phyloP scores from a whole-genome alignment of 176 grass and related monocot species.

The Coix lacrymajobi region DNA sequence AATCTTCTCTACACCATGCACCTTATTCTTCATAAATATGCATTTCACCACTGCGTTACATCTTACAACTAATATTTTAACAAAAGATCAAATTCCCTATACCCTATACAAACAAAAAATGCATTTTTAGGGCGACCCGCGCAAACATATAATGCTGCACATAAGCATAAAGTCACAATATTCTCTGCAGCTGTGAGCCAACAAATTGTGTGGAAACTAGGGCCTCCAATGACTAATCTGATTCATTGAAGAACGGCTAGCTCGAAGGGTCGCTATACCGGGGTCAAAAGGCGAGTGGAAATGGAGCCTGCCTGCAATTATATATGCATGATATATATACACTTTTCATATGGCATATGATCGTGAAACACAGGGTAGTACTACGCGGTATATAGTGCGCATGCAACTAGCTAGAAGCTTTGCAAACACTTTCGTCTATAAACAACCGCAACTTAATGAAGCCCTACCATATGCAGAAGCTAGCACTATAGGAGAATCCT shows the following conservation, averaged over 20 bases:
- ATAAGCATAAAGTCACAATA: slow-evolving; percentile 37
- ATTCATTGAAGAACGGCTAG: slow-evolving; percentile 33
- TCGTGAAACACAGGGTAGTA: slow-evolving; percentile 25
- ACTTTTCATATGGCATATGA: slow-evolving; percentile 31
- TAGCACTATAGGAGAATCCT: slow-evolving; percentile 2
- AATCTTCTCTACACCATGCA: neutral
- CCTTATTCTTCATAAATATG: neutral
- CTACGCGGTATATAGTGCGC: slow-evolving; percentile 1
- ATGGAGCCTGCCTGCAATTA: neutral
- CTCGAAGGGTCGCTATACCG: slow-evolving; percentile 30
- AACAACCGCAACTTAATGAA: slow-evolving; percentile 26
- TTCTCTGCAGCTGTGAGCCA: slow-evolving; percentile 37
- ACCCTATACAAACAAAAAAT: neutral
- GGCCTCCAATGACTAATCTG: slow-evolving; percentile 14
- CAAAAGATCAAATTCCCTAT: slow-evolving; percentile 4
- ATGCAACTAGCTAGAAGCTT: slow-evolving; percentile 12
- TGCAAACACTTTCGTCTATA: slow-evolving; percentile 23
- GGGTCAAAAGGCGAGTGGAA: slow-evolving; percentile 33
- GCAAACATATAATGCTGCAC: slow-evolving; percentile 16
- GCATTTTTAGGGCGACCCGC: neutral
- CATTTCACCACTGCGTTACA: neutral
- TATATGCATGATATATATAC: slow-evolving; percentile 13
- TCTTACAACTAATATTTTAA: neutral
- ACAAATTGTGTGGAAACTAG: slow-evolving; percentile 34
- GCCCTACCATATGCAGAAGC: slow-evolving; percentile 29